Conservation (phyloP, 257 asterid species). For the Datura wrightii region DNA sequence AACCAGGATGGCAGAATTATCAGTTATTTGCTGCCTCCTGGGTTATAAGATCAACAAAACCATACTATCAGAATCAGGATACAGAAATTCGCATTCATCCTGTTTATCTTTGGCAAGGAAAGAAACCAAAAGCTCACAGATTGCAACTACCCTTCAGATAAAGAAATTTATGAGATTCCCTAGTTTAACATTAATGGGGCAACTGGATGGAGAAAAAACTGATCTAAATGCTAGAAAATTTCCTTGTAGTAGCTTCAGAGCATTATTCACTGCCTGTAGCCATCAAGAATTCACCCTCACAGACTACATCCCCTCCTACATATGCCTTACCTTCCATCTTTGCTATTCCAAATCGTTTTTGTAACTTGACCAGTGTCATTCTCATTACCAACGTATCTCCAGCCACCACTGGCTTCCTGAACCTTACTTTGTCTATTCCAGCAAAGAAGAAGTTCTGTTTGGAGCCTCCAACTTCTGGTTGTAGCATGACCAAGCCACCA, state of each 20-base stretch:
- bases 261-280: conserved; percentile 64
- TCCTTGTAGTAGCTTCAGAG: background rate
- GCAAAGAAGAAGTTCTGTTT: conserved; percentile 82
- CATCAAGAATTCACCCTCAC: conserved; percentile 96
- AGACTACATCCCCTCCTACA: conserved; percentile 84
- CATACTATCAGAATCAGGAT: background rate
- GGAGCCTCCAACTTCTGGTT: conserved; percentile 88
- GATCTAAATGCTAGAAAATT: conserved; percentile 23
- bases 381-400: conserved; percentile 91
- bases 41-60: background rate
- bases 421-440: conserved; percentile 86
- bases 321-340: conserved; percentile 96
- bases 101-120: background rate
- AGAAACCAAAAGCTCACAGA: conserved; percentile 15
- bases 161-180: conserved; percentile 11
- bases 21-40: background rate
- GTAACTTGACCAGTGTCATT: conserved; percentile 79
- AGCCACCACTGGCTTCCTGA: conserved; percentile 85
- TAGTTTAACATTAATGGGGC: background rate
- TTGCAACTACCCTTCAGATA: background rate
- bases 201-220: background rate
- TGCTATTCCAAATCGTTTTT: conserved; percentile 86
- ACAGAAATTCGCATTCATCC: background rate
- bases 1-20: conserved; percentile 6
- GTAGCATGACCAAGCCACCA: conserved; percentile 87